Evolutionary conservation across 2,329 filamentous ascomycete genomes (phyloP).

Genomic region (Fusarium sulawesiense): DNA sequence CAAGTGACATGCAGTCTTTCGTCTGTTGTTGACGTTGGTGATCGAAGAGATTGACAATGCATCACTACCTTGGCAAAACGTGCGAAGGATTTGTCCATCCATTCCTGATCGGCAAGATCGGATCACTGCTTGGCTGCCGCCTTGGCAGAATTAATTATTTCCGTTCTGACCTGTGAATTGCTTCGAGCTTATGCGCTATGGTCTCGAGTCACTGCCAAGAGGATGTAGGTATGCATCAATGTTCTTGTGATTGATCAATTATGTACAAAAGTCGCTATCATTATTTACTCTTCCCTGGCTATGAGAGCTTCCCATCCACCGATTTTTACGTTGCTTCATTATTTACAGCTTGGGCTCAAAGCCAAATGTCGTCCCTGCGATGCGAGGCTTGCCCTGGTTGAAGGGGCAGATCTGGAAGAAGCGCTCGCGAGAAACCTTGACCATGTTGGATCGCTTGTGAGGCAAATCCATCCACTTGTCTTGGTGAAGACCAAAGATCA

Average conservation of each 20-base stretch:
- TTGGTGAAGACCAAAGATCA: conserved; percentile 77
- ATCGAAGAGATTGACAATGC: conserved; percentile 18
- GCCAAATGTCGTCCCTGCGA: conserved; percentile 64
- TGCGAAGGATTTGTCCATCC: neutral
- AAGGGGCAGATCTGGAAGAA: conserved; percentile 76
- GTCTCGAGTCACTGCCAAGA: conserved; percentile 10
- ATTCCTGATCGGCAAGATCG: conserved; percentile 26
- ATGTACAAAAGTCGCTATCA: conserved; percentile 18
- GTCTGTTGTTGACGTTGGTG: neutral
- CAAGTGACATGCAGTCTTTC: neutral
- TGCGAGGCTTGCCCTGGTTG: conserved; percentile 63
- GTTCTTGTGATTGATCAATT: neutral
- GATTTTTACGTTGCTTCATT: neutral
- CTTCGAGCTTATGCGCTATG: neutral
- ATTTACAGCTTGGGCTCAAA: conserved; percentile 59
- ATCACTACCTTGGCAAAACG: conserved; percentile 5
- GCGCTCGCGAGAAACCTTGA: conserved; percentile 71
- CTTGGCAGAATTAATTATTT: conserved; percentile 20
- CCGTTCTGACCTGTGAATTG: neutral
- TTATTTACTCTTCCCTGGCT: neutral
- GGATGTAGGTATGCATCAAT: neutral
- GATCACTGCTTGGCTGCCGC: neutral
- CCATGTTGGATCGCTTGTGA: conserved; percentile 76
- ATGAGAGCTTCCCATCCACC: neutral
- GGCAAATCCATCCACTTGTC: conserved; percentile 78